A percentile compares a stretch with the other conserved stretches of the same genome.
Conservation (phyloP, 129 eudicot genomes). For the Glebionis coronaria region DNA sequence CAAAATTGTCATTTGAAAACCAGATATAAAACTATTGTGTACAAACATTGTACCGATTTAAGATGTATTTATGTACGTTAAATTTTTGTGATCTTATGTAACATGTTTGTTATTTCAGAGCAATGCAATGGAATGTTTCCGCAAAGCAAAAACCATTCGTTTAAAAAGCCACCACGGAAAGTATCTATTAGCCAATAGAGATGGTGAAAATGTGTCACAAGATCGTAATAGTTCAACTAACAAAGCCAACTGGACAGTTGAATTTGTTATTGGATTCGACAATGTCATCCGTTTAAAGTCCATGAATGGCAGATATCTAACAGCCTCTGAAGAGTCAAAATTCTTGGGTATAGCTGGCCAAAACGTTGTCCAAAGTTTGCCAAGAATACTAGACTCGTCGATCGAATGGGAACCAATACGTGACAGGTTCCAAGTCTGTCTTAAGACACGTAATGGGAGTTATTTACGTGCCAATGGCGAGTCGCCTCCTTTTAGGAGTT, state of each 20-base stretch:
- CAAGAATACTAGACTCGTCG: slow-evolving; percentile 43
- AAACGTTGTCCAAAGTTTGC: slow-evolving; percentile 44
- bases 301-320: slow-evolving; percentile 28
- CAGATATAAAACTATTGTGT: too few species aligned
- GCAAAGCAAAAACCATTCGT: slow-evolving; percentile 44
- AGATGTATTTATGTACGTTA: too few species aligned
- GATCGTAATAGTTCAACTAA: slow-evolving; percentile 1
- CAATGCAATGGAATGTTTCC: slow-evolving; percentile 52
- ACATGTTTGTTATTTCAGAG: slow-evolving; percentile 22
- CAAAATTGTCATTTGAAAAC: too few species aligned
- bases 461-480: slow-evolving; percentile 57
- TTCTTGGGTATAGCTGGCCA: slow-evolving; percentile 46
- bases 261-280: not conserved
- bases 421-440: slow-evolving; percentile 41
- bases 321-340: slow-evolving; percentile 50
- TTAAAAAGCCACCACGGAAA: slow-evolving; percentile 44
- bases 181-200: not conserved
- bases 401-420: slow-evolving; percentile 62
- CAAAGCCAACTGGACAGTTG: not conserved
- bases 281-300: slow-evolving; percentile 13
- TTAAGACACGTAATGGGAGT: slow-evolving; percentile 56
- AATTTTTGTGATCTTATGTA: too few species aligned
- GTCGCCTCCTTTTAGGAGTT: slow-evolving; percentile 67
- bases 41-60: too few species aligned
- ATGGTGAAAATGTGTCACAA: slow-evolving; percentile 2